Percentiles rank a stretch among this genome's conserved stretches.
Conservation (phyloP, 2,329 filamentous ascomycete genomes). For the Conoideocrella luteorostrata region DNA sequence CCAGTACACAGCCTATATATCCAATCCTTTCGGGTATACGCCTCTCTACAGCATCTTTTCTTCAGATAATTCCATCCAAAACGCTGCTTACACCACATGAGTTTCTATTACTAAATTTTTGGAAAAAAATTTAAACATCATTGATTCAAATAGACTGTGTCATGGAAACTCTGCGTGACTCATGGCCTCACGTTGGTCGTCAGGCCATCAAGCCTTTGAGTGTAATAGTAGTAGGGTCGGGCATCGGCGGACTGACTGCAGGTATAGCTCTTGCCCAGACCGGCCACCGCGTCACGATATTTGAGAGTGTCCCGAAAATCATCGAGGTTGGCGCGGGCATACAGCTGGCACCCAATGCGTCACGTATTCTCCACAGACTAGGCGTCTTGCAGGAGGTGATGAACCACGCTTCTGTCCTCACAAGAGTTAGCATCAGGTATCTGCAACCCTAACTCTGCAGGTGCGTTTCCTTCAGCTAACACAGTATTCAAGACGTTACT, state of each 20-base stretch:
- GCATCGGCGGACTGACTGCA: conserved; percentile 71
- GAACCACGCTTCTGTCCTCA: conserved; percentile 24
- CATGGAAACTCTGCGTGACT: no score
- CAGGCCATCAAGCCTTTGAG: no score
- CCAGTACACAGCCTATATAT: no score
- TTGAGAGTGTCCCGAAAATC: conserved; percentile 64
- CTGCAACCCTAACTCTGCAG: not conserved
- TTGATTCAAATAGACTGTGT: no score
- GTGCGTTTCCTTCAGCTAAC: not conserved
- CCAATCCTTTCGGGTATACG: no score
- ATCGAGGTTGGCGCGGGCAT: conserved; percentile 82
- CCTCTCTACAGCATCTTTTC: no score
- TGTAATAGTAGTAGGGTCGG: no score
- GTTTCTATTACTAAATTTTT: no score
- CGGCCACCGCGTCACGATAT: conserved; percentile 68
- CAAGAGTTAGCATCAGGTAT: not conserved
- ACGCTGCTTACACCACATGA: no score
- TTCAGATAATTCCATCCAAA: no score
- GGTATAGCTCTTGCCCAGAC: conserved; percentile 69
- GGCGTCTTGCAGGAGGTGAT: conserved; percentile 63
- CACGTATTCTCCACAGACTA: conserved; percentile 65
- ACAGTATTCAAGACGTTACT: conserved; percentile 14
- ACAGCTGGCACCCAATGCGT: conserved; percentile 77
- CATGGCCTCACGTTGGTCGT: no score
- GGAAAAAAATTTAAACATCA: no score